These are phyloP conservation scores for Plasmodium malariae DNA, from an alignment of 169 alveolate species.

Conservation along the genomic window DNA sequence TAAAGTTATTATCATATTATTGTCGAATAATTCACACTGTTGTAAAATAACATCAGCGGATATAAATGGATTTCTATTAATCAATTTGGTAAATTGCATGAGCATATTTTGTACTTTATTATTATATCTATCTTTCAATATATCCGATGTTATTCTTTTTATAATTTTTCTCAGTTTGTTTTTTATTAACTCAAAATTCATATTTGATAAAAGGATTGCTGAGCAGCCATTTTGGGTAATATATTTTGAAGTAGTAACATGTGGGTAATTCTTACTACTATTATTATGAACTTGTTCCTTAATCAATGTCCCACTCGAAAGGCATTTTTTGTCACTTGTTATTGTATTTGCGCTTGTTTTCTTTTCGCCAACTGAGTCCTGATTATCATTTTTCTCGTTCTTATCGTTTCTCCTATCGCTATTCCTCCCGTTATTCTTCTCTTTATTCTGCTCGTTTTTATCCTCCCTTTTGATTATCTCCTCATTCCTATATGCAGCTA, in stretches of 20 bases:
- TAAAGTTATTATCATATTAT: conserved; percentile 65
- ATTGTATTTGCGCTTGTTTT: not conserved
- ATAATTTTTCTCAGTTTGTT: conserved; percentile 50
- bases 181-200: conserved; percentile 28
- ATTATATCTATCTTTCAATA: conserved; percentile 54
- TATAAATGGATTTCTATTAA: conserved; percentile 50
- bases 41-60: conserved; percentile 32
- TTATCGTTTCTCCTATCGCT: not conserved
- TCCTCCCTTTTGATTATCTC: not conserved
- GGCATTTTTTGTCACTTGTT: no score
- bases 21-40: conserved; percentile 65
- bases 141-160: conserved; percentile 51
- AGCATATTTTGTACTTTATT: conserved; percentile 30
- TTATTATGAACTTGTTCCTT: not conserved
- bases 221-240: not conserved
- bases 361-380: not conserved
- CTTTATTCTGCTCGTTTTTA: not conserved
- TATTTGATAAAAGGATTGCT: not conserved
- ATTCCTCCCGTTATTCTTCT: not conserved
- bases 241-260: not conserved
- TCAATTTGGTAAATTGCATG: conserved; percentile 4
- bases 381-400: not conserved
- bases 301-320: not conserved
- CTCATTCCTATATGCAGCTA: not conserved
- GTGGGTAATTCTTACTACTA: not conserved